A percentile compares a stretch with the other conserved stretches of the same genome.
These are phyloP conservation scores for Auricularia sp. DNA, from an alignment of 768 basidiomycete species.

Conservation along the genomic window DNA sequence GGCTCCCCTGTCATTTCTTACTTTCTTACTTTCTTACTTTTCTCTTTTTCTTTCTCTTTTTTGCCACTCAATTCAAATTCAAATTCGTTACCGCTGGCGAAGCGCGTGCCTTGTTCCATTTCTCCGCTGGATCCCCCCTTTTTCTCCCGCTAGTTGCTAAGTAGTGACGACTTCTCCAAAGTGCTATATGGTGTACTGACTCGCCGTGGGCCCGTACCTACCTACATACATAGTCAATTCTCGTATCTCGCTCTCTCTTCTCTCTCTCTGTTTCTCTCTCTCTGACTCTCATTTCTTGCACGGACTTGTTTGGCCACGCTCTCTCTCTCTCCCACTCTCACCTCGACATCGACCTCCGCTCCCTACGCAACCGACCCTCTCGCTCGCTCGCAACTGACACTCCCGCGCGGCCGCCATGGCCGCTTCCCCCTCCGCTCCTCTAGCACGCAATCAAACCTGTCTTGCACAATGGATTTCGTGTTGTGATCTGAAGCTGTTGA, in stretches of 20 bases:
- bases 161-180: too few species aligned
- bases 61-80: too few species aligned
- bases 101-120: not conserved
- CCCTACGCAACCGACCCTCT: not conserved
- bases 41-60: too few species aligned
- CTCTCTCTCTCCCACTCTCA: not conserved
- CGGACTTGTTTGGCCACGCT: not conserved
- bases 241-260: not conserved
- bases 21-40: too few species aligned
- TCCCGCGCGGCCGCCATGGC: not conserved
- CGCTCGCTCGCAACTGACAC: not conserved
- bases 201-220: not conserved
- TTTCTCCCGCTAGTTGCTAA: not conserved
- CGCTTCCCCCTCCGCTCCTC: not conserved
- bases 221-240: not conserved
- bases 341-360: not conserved
- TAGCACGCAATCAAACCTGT: constrained; percentile 1
- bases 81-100: too few species aligned
- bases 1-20: not conserved
- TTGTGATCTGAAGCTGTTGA: not conserved
- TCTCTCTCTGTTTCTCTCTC: not conserved
- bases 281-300: not conserved
- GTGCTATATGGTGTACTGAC: not conserved
- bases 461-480: not conserved
- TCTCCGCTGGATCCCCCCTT: not conserved